Conservation (phyloP, 2,329 filamentous ascomycete genomes). For the Sphaerulina vaccinii region DNA sequence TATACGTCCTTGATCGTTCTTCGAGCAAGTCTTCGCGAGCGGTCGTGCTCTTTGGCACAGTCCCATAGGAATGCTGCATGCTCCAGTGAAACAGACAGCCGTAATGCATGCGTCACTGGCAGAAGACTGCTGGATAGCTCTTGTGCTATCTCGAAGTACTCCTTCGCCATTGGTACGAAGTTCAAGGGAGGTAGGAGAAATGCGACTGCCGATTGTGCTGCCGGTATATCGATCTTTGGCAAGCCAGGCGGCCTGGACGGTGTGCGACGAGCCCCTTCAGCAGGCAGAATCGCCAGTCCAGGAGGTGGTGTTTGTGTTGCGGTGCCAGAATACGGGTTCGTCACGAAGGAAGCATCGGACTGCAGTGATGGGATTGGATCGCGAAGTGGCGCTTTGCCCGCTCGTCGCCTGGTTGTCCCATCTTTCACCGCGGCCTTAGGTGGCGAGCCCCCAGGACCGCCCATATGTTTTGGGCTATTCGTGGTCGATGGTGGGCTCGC, state of each 20-base stretch:
- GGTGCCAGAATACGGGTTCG: constrained; percentile 48
- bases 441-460: constrained; percentile 18
- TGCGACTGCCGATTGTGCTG: constrained; percentile 52
- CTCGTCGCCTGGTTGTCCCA: constrained; percentile 21
- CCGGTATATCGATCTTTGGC: constrained; percentile 31
- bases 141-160: constrained; percentile 77
- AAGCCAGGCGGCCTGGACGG: constrained; percentile 46
- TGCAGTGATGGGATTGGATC: constrained; percentile 50
- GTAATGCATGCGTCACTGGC: constrained; percentile 84
- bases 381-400: constrained; percentile 41
- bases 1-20: constrained; percentile 88
- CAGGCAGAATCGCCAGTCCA: constrained; percentile 30
- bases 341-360: constrained; percentile 52
- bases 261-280: constrained; percentile 31
- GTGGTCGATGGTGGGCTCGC: constrained; percentile 29
- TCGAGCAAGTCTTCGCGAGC: constrained; percentile 73
- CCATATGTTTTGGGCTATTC: constrained; percentile 18
- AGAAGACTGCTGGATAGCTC: constrained; percentile 71
- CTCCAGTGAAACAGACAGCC: constrained; percentile 86
- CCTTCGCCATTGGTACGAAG: constrained; percentile 78
- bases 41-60: constrained; percentile 78
- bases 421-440: constrained; percentile 26
- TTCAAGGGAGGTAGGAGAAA: constrained; percentile 78
- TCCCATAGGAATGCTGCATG: constrained; percentile 93
- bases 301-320: constrained; percentile 44